Conservation (phyloP, 345 rosid genomes). For the Acer negundo region DNA sequence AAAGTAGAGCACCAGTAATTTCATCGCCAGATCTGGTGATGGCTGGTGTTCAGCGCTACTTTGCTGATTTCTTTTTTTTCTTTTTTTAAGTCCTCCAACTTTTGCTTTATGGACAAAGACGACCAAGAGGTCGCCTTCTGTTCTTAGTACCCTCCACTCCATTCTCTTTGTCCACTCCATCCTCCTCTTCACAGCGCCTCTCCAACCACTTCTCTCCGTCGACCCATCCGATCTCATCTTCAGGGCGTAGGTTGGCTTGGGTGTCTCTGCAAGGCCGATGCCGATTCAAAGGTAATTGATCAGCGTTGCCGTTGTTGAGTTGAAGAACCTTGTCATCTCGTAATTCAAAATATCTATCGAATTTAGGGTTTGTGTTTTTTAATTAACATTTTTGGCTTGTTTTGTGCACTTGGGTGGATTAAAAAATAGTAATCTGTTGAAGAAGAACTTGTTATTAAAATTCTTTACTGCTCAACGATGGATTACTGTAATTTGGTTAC, state of each 20-base stretch:
- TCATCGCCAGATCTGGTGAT: too few species aligned
- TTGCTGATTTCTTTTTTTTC: too few species aligned
- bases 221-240: conserved; percentile 9
- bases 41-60: too few species aligned
- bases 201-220: conserved; percentile 49
- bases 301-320: conserved; percentile 68
- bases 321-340: conserved; percentile 56
- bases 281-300: too few species aligned
- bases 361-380: conserved; percentile 58
- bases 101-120: conserved; percentile 36
- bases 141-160: conserved; percentile 31
- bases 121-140: conserved; percentile 26
- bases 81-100: too few species aligned
- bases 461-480: too few species aligned
- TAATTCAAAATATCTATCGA: conserved; percentile 70
- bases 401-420: neutral
- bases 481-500: too few species aligned
- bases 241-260: conserved; percentile 46
- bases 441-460: too few species aligned
- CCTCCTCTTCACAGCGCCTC: conserved; percentile 55
- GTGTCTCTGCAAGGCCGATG: conserved; percentile 76
- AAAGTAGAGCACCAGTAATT: too few species aligned
- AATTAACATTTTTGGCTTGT: too few species aligned
- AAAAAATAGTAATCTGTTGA: too few species aligned
- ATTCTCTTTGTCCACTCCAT: conserved; percentile 25